phyloP scores from a whole-genome alignment of 2,329 filamentous ascomycete species.

The Colletotrichum echinochloae region DNA sequence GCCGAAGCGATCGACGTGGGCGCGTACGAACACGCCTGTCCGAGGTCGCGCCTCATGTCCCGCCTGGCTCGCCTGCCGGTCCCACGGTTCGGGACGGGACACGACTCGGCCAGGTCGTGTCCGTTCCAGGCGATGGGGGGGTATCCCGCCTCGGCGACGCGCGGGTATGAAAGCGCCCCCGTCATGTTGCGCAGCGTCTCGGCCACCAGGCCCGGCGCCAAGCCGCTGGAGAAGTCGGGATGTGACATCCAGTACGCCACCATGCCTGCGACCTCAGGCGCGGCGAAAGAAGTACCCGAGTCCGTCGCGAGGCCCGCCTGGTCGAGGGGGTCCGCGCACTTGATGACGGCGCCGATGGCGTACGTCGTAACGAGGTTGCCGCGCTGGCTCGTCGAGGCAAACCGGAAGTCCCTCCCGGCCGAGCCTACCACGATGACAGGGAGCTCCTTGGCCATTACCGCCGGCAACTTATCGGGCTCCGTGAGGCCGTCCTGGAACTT shows the following conservation, averaged over 20 bases:
- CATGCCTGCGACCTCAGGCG: slow-evolving; percentile 9
- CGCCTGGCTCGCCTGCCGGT: neutral
- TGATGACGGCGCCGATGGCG: slow-evolving; percentile 6
- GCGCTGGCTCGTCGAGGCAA: slow-evolving; percentile 2
- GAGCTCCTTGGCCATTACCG: neutral
- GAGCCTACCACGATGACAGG: slow-evolving; percentile 22
- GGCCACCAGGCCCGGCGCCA: neutral
- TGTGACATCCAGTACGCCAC: slow-evolving; percentile 22
- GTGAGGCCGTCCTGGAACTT: neutral
- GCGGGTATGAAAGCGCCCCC: slow-evolving; percentile 3
- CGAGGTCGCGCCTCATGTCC: neutral
- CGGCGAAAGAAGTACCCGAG: slow-evolving; percentile 14
- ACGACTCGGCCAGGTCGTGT: neutral
- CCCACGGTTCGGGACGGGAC: neutral
- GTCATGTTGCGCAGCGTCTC: slow-evolving; percentile 5
- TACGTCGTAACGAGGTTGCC: slow-evolving; percentile 5
- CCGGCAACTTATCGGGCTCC: neutral
- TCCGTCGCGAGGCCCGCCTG: neutral
- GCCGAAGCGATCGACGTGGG: neutral
- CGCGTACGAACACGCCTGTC: neutral
- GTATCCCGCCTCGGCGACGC: neutral
- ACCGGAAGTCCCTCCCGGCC: neutral
- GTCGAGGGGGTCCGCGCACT: neutral
- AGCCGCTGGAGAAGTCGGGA: neutral
- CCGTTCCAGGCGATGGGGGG: slow-evolving; percentile 23